Conservation (phyloP, 2,329 filamentous ascomycete species). For the Diaporthe eres region DNA sequence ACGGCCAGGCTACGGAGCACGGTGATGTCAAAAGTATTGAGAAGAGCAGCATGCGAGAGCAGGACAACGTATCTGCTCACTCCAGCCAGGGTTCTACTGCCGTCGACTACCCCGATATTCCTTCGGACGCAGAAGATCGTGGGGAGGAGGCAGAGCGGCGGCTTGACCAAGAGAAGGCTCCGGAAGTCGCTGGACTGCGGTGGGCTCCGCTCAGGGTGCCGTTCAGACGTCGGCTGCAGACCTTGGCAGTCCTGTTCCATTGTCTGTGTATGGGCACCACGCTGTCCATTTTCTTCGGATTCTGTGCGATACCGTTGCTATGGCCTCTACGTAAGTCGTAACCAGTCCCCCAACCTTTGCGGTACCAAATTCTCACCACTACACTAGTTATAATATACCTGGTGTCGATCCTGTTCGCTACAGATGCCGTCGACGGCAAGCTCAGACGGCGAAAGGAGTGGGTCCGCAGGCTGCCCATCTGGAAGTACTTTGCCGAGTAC, state of each 20-base stretch:
- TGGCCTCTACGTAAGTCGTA: constrained; percentile 75
- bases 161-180: constrained; percentile 34
- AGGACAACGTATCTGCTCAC: constrained; percentile 13
- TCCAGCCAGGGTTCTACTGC: constrained; percentile 38
- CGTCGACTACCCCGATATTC: constrained; percentile 41
- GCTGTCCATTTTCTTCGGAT: constrained; percentile 88
- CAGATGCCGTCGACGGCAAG: constrained; percentile 80
- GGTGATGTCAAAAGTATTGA: not conserved
- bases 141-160: constrained; percentile 29
- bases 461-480: constrained; percentile 80
- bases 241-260: constrained; percentile 82
- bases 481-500: constrained; percentile 92
- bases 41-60: not conserved
- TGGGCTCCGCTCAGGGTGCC: constrained; percentile 88
- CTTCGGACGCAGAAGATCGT: constrained; percentile 23
- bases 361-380: not conserved
- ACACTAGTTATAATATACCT: constrained; percentile 76
- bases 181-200: constrained; percentile 70
- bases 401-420: constrained; percentile 86
- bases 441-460: constrained; percentile 82
- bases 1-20: constrained; percentile 11
- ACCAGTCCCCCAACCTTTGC: too few relatives aligned
- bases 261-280: constrained; percentile 78
- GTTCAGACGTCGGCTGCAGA: constrained; percentile 79
- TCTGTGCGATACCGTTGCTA: constrained; percentile 90